Evolutionary conservation across 805 yeast genomes (phyloP).

Genomic region (Ogataea nakhonphanomensis): DNA sequence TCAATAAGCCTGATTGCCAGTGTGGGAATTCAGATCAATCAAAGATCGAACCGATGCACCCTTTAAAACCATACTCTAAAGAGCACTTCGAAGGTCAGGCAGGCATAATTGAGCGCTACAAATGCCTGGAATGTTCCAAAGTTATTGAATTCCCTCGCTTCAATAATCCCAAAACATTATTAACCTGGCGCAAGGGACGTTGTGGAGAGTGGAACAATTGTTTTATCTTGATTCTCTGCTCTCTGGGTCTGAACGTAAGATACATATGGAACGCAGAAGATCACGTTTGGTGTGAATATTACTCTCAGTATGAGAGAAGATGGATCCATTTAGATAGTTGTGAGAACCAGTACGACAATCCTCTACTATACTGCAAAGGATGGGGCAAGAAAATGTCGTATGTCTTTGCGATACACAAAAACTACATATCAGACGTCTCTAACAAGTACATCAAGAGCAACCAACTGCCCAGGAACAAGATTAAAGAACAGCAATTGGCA

Average conservation of each 20-base stretch:
- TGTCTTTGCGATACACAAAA: constrained; percentile 63
- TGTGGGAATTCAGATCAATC: constrained; percentile 45
- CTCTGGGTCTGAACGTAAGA: constrained; percentile 63
- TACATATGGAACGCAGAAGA: constrained; percentile 89
- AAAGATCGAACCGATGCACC: constrained; percentile 38
- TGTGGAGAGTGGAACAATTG: constrained; percentile 97
- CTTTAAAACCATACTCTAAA: constrained; percentile 39
- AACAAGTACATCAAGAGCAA: constrained; percentile 54
- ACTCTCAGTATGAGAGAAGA: constrained; percentile 50
- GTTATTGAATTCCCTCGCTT: constrained; percentile 70
- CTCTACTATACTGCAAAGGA: constrained; percentile 69
- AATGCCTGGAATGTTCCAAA: constrained; percentile 50
- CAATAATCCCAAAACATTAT: constrained; percentile 59
- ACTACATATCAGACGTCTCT: constrained; percentile 68
- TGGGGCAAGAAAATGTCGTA: constrained; percentile 97
- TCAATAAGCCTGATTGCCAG: constrained; percentile 62
- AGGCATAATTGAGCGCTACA: constrained; percentile 57
- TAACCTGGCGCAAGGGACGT: constrained; percentile 67
- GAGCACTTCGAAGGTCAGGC: constrained; percentile 52
- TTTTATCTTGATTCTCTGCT: constrained; percentile 64
- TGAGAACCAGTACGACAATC: constrained; percentile 82
- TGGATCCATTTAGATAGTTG: constrained; percentile 93
- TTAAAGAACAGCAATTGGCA: constrained; percentile 39
- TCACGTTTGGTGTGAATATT: constrained; percentile 95
- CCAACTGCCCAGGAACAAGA: constrained; percentile 44